A percentile compares a stretch with the other conserved stretches of the same genome.
Evolutionary conservation across 2,329 filamentous ascomycete genomes (phyloP).

Genomic region (Xylaria polymorpha): DNA sequence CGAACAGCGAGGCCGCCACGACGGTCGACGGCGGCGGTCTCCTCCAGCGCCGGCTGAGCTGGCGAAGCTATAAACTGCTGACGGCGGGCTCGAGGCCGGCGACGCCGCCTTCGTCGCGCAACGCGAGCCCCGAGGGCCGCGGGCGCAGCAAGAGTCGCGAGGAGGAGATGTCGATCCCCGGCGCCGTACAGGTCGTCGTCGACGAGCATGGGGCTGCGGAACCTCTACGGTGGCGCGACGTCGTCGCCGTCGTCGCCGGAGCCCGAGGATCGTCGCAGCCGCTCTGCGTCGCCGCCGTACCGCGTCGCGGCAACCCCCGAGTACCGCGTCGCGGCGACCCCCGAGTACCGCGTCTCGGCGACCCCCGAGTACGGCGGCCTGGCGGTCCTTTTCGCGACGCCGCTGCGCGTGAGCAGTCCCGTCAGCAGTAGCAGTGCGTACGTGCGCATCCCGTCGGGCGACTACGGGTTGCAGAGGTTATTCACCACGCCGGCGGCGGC

Average conservation of each 20-base stretch:
- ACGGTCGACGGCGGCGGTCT: neutral
- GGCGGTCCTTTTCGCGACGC: constrained; percentile 20
- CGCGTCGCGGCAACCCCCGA: constrained; percentile 18
- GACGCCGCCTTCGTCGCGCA: constrained; percentile 25
- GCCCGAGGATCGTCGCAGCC: constrained; percentile 14
- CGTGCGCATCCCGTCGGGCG: constrained; percentile 13
- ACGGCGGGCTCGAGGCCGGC: constrained; percentile 21
- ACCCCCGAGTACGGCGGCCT: constrained; percentile 32
- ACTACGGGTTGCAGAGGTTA: constrained; percentile 27
- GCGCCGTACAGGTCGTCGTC: constrained; percentile 16
- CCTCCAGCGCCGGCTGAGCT: constrained; percentile 14
- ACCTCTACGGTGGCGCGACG: constrained; percentile 11
- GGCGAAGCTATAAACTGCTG: constrained; percentile 30
- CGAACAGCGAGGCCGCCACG: constrained; percentile 7
- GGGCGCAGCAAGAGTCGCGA: constrained; percentile 1
- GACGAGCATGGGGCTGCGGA: constrained; percentile 24
- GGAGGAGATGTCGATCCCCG: neutral
- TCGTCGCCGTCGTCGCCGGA: constrained; percentile 14
- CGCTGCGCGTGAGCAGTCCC: constrained; percentile 20
- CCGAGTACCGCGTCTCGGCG: constrained; percentile 9
- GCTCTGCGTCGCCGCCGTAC: constrained; percentile 12
- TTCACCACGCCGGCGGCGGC: constrained; percentile 14
- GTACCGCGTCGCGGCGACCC: constrained; percentile 22
- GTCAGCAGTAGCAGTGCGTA: constrained; percentile 10
- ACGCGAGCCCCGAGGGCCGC: constrained; percentile 12